These are phyloP conservation scores for Arthrobotrys entomopaga DNA, from an alignment of 2,329 filamentous ascomycete genomes.

Conservation along the genomic window DNA sequence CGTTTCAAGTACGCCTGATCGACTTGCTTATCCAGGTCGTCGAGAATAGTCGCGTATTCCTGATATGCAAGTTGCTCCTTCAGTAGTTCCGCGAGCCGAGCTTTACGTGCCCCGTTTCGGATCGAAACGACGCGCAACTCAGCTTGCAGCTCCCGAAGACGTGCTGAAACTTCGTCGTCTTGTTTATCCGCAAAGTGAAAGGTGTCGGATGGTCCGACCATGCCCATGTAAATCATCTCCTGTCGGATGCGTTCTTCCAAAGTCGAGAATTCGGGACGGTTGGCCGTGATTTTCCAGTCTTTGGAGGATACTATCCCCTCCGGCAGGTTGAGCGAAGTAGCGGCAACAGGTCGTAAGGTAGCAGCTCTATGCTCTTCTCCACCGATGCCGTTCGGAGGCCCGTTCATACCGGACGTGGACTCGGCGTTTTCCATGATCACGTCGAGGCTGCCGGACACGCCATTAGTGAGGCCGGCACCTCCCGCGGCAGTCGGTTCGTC, in stretches of 20 bases:
- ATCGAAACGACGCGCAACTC: conserved; percentile 85
- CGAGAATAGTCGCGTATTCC: conserved; percentile 95
- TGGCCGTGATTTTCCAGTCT: conserved; percentile 78
- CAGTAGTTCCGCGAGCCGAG: conserved; percentile 84
- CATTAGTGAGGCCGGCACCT: conserved; percentile 60
- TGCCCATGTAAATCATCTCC: conserved; percentile 89
- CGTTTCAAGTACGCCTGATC: conserved; percentile 96
- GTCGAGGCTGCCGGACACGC: conserved; percentile 61
- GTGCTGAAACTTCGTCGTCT: conserved; percentile 92
- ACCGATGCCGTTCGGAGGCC: conserved; percentile 62
- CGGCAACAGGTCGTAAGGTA: conserved; percentile 49
- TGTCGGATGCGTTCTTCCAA: conserved; percentile 91
- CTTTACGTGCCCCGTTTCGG: conserved; percentile 88
- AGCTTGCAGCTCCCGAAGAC: conserved; percentile 83
- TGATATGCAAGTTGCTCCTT: conserved; percentile 95
- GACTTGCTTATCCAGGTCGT: conserved; percentile 87
- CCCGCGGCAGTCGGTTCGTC: conserved; percentile 35
- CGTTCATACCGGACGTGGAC: conserved; percentile 49
- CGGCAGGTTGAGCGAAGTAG: conserved; percentile 61
- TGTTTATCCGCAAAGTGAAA: conserved; percentile 80
- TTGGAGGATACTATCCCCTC: conserved; percentile 66
- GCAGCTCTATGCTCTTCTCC: conserved; percentile 50
- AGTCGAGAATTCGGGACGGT: conserved; percentile 83
- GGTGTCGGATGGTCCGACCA: conserved; percentile 77
- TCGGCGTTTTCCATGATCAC: conserved; percentile 54